Percentiles rank a stretch among this genome's conserved stretches.
Evolutionary conservation across 257 asterid species (phyloP).

Genomic region (Leptodermis oblonga): DNA sequence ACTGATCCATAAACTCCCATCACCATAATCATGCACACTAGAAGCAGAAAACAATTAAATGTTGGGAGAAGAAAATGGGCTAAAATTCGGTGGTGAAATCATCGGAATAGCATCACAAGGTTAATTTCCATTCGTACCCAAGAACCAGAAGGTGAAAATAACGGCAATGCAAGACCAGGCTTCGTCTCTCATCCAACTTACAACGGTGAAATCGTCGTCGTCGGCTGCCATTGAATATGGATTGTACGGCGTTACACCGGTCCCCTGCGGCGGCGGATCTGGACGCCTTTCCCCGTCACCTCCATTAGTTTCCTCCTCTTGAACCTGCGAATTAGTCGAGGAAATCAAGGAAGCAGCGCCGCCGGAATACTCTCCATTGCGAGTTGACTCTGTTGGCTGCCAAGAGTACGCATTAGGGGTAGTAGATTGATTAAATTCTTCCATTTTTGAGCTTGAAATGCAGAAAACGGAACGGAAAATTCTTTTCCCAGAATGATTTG

Average conservation of each 20-base stretch:
- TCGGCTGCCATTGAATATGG: neutral
- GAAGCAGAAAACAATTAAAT: no score
- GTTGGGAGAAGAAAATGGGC: neutral
- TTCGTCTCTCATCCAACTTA: constrained; percentile 30
- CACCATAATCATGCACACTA: constrained; percentile 47
- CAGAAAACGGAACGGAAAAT: neutral
- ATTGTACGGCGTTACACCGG: constrained; percentile 1
- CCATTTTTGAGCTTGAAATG: neutral
- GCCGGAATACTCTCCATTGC: neutral
- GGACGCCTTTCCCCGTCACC: neutral
- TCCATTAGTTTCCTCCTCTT: constrained; percentile 3
- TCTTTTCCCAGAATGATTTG: neutral
- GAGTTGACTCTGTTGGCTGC: neutral
- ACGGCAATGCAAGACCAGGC: constrained; percentile 55
- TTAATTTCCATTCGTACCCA: constrained; percentile 53
- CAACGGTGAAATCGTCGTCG: constrained; percentile 22
- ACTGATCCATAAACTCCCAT: constrained; percentile 64
- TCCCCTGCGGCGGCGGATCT: neutral
- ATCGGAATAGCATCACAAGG: no score
- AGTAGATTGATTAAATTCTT: neutral
- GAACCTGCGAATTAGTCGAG: neutral
- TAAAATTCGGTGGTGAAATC: neutral
- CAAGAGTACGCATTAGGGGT: neutral
- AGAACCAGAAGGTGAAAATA: constrained; percentile 47
- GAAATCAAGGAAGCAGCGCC: constrained; percentile 1